A percentile compares a stretch with the other conserved stretches of the same genome.
Conservation (phyloP, 2,329 filamentous ascomycete species). For the Chaetomium olivaceum region DNA sequence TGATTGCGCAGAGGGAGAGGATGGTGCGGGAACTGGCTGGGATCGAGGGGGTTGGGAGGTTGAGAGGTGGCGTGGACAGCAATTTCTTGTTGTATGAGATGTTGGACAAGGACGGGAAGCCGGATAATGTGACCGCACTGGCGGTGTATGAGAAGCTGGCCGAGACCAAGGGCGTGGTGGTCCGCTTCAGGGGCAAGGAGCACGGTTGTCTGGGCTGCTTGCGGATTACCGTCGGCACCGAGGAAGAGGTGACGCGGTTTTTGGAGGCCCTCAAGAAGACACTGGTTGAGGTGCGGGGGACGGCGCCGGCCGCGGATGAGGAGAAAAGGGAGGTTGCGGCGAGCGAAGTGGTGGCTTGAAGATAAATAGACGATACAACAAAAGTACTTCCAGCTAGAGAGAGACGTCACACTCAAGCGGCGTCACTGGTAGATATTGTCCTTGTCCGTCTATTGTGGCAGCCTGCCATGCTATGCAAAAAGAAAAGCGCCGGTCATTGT, state of each 20-base stretch:
- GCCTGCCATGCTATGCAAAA: conserved; percentile 21
- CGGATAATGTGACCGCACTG: conserved; percentile 76
- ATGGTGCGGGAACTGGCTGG: conserved; percentile 71
- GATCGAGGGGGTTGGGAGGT: conserved; percentile 75
- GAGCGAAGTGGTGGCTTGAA: conserved; percentile 42
- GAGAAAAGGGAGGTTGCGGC: conserved; percentile 41
- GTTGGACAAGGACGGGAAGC: conserved; percentile 67
- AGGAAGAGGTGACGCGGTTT: conserved; percentile 79
- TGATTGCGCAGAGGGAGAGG: conserved; percentile 75
- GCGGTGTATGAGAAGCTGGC: conserved; percentile 83
- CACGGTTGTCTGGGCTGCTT: conserved; percentile 85
- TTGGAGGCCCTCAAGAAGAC: conserved; percentile 63
- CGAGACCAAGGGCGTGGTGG: conserved; percentile 84
- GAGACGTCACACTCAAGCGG: not conserved
- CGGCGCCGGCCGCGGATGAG: conserved; percentile 34
- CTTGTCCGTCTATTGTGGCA: conserved; percentile 18
- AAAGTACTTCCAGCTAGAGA: not conserved
- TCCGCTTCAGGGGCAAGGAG: conserved; percentile 91
- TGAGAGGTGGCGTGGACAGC: conserved; percentile 75
- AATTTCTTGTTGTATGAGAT: conserved; percentile 95
- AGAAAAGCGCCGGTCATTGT: conserved; percentile 13
- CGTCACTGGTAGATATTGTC: not conserved
- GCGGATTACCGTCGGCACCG: conserved; percentile 88
- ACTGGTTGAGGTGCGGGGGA: conserved; percentile 48
- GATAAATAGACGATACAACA: not conserved